Percentiles rank a stretch among this genome's conserved stretches.
These are phyloP conservation scores for Pseudoscleropodium purum DNA, from an alignment of 225 moss, liverwort and hornwort genomes.

Conservation along the genomic window DNA sequence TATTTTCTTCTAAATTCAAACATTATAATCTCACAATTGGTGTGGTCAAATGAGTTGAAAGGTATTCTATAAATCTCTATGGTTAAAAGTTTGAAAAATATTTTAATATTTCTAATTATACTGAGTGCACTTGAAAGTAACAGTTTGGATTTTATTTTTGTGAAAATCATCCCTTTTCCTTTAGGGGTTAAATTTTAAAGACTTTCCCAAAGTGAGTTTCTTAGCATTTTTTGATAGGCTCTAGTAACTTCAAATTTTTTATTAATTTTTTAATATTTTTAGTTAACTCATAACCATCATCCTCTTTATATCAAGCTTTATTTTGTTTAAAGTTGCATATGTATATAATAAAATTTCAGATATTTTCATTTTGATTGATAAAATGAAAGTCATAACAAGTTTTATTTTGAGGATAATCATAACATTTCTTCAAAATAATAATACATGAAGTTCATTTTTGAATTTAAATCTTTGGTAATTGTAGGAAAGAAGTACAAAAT, in stretches of 20 bases:
- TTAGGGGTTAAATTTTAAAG: neutral
- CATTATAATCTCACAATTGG: neutral
- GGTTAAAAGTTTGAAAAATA: neutral
- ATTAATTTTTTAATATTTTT: too few relatives aligned
- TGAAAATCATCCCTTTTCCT: neutral
- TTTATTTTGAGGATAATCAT: too few relatives aligned
- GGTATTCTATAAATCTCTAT: neutral
- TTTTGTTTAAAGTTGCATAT: neutral
- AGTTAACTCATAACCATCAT: neutral
- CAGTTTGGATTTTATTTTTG: fast-evolving
- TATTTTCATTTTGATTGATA: neutral
- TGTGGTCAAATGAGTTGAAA: fast-evolving
- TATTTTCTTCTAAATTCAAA: neutral
- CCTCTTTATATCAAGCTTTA: neutral
- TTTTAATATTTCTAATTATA: neutral
- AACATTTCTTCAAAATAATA: too few relatives aligned
- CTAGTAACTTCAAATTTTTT: neutral
- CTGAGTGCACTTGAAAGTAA: neutral
- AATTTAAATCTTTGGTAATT: too few relatives aligned
- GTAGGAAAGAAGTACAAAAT: too few relatives aligned
- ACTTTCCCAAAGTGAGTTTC: neutral
- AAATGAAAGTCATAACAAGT: too few relatives aligned
- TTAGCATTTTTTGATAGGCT: neutral
- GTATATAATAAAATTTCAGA: neutral
- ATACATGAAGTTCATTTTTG: too few relatives aligned